Evolutionary conservation across 2,329 filamentous ascomycete species (phyloP).

Genomic region (Diaporthe sp.): DNA sequence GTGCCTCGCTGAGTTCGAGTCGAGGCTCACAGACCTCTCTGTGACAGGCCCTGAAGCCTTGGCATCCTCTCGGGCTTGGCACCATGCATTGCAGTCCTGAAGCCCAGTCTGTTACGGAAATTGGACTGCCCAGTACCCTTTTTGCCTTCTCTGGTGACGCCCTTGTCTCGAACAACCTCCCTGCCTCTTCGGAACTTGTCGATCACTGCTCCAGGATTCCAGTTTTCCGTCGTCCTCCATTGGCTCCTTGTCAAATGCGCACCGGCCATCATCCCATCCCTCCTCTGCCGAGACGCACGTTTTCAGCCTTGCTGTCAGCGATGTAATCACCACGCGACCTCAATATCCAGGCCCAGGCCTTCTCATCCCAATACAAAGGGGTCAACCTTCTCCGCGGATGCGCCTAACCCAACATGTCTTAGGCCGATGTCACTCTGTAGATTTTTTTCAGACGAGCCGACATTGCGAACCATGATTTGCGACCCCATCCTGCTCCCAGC

Average conservation of each 20-base stretch:
- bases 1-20: background rate
- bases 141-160: slow-evolving; percentile 10
- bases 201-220: slow-evolving; percentile 37
- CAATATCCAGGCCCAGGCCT: slow-evolving; percentile 9
- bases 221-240: slow-evolving; percentile 15
- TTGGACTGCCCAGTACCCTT: slow-evolving; percentile 7
- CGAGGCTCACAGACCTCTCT: slow-evolving; percentile 20
- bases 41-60: slow-evolving; percentile 26
- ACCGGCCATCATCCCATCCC: slow-evolving; percentile 27
- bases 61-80: slow-evolving; percentile 6
- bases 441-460: slow-evolving; percentile 4
- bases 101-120: slow-evolving; percentile 40
- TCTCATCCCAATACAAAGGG: background rate
- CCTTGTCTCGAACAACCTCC: slow-evolving; percentile 33
- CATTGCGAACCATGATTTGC: background rate
- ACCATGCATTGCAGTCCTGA: slow-evolving; percentile 37
- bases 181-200: slow-evolving; percentile 34
- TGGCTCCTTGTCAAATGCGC: slow-evolving; percentile 15
- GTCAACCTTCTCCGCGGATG: background rate
- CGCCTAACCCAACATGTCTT: background rate
- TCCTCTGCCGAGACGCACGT: slow-evolving; percentile 27
- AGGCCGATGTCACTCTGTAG: background rate
- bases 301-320: slow-evolving; percentile 31
- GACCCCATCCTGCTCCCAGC: slow-evolving; percentile 7
- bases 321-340: slow-evolving; percentile 26